These are phyloP conservation scores for Vitis hybrid DNA, from an alignment of 177 flowering plant species.

Conservation along the genomic window DNA sequence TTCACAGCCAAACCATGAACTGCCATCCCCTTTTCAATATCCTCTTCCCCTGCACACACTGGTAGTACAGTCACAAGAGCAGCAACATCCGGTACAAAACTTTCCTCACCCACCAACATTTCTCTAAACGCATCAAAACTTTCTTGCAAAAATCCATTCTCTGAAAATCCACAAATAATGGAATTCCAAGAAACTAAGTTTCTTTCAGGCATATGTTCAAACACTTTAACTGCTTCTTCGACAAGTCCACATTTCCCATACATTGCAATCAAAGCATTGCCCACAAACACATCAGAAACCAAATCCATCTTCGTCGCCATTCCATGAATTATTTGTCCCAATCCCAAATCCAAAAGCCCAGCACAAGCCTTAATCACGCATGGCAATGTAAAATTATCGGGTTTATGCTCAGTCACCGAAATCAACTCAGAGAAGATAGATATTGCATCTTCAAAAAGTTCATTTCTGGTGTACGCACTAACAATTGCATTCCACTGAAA, in stretches of 20 bases:
- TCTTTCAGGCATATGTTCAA: conserved; percentile 45
- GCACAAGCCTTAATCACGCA: conserved; percentile 64
- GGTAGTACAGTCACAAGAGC: conserved; percentile 58
- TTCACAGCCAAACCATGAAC: conserved; percentile 60
- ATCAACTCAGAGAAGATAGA: conserved; percentile 41
- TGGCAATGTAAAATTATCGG: conserved; percentile 68
- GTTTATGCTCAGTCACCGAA: conserved; percentile 26
- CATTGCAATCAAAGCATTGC: conserved; percentile 63
- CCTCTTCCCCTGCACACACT: conserved; percentile 45
- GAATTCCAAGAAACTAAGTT: conserved; percentile 69
- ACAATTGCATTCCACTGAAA: conserved; percentile 62
- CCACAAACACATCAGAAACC: conserved; percentile 51
- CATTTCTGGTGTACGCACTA: conserved; percentile 50
- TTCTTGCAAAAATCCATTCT: conserved; percentile 37
- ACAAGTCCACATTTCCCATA: conserved; percentile 52
- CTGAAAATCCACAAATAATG: conserved; percentile 41
- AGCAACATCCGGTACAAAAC: conserved; percentile 44
- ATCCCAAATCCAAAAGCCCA: conserved; percentile 31
- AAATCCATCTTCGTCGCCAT: conserved; percentile 43
- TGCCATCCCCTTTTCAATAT: conserved; percentile 40
- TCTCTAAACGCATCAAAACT: conserved; percentile 27
- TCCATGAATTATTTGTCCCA: conserved; percentile 50
- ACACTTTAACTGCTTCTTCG: conserved; percentile 41
- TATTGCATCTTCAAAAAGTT: conserved; percentile 45
- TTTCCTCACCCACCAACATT: conserved; percentile 32